These are phyloP conservation scores for Scutellaria baicalensis DNA, from an alignment of 257 asterid species.

Conservation along the genomic window DNA sequence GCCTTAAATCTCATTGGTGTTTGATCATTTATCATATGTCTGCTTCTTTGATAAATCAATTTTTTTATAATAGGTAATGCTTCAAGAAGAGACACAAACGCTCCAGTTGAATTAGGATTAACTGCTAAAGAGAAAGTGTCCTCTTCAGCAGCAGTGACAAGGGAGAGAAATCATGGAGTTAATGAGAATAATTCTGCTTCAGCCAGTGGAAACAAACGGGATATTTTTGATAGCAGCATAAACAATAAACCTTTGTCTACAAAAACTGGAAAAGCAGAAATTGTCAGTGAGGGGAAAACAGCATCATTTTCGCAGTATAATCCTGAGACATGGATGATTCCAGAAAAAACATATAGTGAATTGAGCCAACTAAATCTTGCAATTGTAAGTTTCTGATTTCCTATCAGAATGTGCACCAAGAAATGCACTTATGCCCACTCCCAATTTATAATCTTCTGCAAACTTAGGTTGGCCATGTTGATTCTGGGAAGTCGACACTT, in stretches of 20 bases:
- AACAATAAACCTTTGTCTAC: slow-evolving; percentile 40
- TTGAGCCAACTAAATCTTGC: slow-evolving; percentile 88
- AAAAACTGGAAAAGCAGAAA: slow-evolving; percentile 35
- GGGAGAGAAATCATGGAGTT: slow-evolving; percentile 26
- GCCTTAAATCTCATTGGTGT: slow-evolving; percentile 1
- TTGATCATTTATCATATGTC: slow-evolving; percentile 11
- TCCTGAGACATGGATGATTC: slow-evolving; percentile 75
- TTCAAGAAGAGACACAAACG: slow-evolving; percentile 22
- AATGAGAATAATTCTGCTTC: slow-evolving; percentile 30
- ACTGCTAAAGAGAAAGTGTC: slow-evolving; percentile 31
- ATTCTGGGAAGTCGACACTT: slow-evolving; percentile 97
- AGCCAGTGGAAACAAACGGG: slow-evolving; percentile 28
- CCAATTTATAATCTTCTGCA: slow-evolving; percentile 6
- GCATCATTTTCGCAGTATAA: slow-evolving; percentile 37
- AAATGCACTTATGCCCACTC: not conserved
- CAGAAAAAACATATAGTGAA: slow-evolving; percentile 41
- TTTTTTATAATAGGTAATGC: slow-evolving; percentile 17
- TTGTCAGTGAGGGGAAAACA: slow-evolving; percentile 27
- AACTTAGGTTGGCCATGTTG: slow-evolving; percentile 95
- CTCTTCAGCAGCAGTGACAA: slow-evolving; percentile 39
- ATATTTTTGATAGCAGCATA: slow-evolving; percentile 22
- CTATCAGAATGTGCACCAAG: not conserved
- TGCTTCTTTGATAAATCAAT: slow-evolving; percentile 15
- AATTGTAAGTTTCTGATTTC: slow-evolving; percentile 48
- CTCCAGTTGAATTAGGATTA: slow-evolving; percentile 27